phyloP scores from a whole-genome alignment of 2,329 filamentous ascomycete species.

The Pseudonectria buxi region DNA sequence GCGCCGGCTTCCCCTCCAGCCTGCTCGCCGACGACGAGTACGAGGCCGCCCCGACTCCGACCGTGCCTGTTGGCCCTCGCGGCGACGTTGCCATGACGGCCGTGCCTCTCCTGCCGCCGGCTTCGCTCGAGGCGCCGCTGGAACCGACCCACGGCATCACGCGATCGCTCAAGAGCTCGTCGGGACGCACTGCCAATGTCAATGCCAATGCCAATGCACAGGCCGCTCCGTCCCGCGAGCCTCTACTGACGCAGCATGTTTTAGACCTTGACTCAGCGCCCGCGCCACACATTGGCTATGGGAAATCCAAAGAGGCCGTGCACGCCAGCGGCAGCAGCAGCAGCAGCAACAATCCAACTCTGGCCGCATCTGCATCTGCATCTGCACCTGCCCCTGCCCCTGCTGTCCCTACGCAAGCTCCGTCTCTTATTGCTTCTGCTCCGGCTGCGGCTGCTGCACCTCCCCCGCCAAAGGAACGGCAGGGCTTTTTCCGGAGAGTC shows the following conservation, averaged over 20 bases:
- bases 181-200: conserved; percentile 20
- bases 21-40: conserved; percentile 51
- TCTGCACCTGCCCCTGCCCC: too few relatives aligned
- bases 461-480: conserved; percentile 56
- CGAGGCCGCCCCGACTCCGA: conserved; percentile 81
- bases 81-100: conserved; percentile 27
- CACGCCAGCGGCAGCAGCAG: conserved; percentile 29
- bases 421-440: too few relatives aligned
- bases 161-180: conserved; percentile 48
- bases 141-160: conserved; percentile 51
- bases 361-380: too few relatives aligned
- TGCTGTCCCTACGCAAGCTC: too few relatives aligned
- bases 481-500: conserved; percentile 87
- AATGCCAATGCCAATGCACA: conserved; percentile 14
- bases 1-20: conserved; percentile 42
- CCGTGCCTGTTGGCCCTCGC: conserved; percentile 72
- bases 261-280: conserved; percentile 47
- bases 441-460: too few relatives aligned
- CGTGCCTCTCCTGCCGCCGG: conserved; percentile 31
- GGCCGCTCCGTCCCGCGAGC: too few relatives aligned
- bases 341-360: too few relatives aligned
- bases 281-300: conserved; percentile 52
- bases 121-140: conserved; percentile 32
- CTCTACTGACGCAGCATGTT: conserved; percentile 24
- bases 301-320: conserved; percentile 48